A percentile compares a stretch with the other conserved stretches of the same genome.
Conservation (phyloP, 1,284 basidiomycete genomes). For the Xerocomus amazonicus region DNA sequence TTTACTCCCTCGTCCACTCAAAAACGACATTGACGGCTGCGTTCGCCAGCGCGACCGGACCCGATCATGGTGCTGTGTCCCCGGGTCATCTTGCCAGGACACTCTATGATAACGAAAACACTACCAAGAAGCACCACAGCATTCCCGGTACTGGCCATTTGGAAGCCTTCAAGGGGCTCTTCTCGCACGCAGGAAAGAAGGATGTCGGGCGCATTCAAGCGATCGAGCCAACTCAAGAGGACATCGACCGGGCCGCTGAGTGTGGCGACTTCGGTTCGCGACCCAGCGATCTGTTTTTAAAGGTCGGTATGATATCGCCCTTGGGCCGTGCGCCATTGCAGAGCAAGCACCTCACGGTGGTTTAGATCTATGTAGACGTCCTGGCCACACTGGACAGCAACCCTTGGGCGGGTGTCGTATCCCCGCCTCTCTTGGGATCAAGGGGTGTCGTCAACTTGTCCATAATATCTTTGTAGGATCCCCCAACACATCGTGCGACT, state of each 20-base stretch:
- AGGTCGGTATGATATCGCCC: conserved; percentile 27
- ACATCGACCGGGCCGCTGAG: conserved; percentile 38
- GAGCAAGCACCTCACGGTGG: background rate
- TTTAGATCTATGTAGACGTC: conserved; percentile 54
- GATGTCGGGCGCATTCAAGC: conserved; percentile 20
- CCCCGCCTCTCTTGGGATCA: conserved; percentile 54
- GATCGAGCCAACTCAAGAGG: conserved; percentile 33
- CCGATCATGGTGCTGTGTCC: conserved; percentile 14
- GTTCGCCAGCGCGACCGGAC: conserved; percentile 21
- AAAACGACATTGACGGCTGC: conserved; percentile 26
- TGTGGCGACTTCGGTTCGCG: conserved; percentile 43
- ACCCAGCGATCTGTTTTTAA: conserved; percentile 48
- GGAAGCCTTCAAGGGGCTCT: conserved; percentile 21
- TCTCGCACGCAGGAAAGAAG: conserved; percentile 17
- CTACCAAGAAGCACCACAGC: conserved; percentile 9
- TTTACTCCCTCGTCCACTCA: conserved; percentile 26
- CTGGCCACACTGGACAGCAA: conserved; percentile 49
- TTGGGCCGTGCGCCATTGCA: no score
- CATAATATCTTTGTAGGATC: conserved; percentile 42
- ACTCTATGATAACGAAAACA: conserved; percentile 20
- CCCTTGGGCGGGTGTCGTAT: conserved; percentile 50
- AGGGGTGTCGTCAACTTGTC: conserved; percentile 55
- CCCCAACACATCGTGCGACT: background rate
- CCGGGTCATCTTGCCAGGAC: conserved; percentile 26
- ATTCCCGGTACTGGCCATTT: conserved; percentile 11